Percentiles rank a stretch among this genome's conserved stretches.
These are phyloP conservation scores for Fraxinus baroniana DNA, from an alignment of 305 asterid genomes.

Conservation along the genomic window DNA sequence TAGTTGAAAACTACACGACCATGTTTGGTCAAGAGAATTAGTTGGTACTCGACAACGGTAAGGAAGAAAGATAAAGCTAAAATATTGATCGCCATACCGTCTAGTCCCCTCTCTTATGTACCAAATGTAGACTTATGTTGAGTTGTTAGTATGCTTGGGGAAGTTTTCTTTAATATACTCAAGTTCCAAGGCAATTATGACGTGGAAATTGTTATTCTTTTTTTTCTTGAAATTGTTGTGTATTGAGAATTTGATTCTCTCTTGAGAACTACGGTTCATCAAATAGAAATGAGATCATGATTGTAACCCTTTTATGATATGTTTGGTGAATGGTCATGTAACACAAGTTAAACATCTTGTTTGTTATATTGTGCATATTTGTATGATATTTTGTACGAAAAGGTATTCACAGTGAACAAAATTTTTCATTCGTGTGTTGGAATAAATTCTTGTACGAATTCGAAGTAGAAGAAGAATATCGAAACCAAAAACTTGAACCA, in stretches of 20 bases:
- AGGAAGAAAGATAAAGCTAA: background rate
- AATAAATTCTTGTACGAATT: background rate
- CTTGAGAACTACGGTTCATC: background rate
- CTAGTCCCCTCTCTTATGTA: background rate
- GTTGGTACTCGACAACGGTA: background rate
- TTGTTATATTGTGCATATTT: background rate
- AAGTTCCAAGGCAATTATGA: background rate
- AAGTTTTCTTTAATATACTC: background rate
- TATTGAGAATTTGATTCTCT: background rate
- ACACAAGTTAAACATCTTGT: background rate
- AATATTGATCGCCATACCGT: background rate
- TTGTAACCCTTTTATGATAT: background rate
- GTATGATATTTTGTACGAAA: background rate
- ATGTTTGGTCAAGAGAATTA: background rate
- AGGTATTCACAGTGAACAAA: background rate
- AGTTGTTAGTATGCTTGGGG: background rate
- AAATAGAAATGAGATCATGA: background rate
- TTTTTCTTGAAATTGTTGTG: background rate
- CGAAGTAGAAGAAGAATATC: background rate
- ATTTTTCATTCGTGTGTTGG: background rate
- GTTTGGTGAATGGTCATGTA: background rate
- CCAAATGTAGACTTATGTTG: background rate
- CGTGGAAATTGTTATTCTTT: background rate
- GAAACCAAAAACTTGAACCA: background rate
- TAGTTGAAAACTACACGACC: background rate